Conservation (phyloP, 352 stramenopile species). For the Phytophthora aleatoria region DNA sequence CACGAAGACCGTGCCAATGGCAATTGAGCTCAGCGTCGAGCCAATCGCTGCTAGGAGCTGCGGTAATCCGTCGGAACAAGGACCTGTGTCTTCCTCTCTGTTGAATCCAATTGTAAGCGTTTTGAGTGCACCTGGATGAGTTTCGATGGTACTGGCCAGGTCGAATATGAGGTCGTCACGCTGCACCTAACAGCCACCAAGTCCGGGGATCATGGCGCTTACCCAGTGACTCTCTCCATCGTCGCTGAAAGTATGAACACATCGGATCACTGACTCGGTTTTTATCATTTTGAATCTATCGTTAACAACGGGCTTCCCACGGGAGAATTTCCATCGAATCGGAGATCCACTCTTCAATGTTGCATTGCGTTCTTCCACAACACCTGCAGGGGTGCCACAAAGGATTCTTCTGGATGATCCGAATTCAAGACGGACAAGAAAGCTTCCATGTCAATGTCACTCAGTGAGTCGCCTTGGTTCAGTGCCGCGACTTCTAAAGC, state of each 20-base stretch:
- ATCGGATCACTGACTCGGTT: too few relatives aligned
- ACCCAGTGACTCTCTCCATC: not conserved
- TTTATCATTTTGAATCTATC: too few relatives aligned
- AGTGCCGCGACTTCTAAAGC: not conserved
- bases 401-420: not conserved
- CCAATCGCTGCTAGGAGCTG: not conserved
- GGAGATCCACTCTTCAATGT: not conserved
- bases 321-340: not conserved
- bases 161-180: not conserved
- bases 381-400: too few relatives aligned
- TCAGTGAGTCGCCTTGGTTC: too few relatives aligned
- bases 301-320: too few relatives aligned
- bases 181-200: not conserved
- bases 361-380: not conserved
- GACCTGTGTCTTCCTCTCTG: not conserved
- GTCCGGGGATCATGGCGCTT: not conserved
- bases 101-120: not conserved
- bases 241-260: not conserved
- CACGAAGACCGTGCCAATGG: not conserved
- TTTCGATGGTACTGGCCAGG: not conserved
- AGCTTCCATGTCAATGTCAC: not conserved
- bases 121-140: not conserved
- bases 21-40: not conserved
- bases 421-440: not conserved
- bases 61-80: not conserved